Evolutionary conservation across 306 rosid genomes (phyloP).

Genomic region (Cercis canadensis): DNA sequence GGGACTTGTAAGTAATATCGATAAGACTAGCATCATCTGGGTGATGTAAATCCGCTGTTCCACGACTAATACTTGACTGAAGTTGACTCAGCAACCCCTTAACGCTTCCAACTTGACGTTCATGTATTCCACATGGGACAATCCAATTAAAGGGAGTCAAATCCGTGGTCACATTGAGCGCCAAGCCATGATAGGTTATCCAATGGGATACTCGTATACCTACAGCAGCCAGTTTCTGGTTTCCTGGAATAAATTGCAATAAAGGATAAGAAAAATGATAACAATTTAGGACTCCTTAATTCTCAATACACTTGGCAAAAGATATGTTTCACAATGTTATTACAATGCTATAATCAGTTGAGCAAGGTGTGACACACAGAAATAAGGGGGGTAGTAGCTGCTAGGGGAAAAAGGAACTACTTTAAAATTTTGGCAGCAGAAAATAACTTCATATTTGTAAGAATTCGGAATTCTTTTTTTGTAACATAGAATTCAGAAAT

Average conservation of each 20-base stretch:
- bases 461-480: too few relatives aligned
- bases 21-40: constrained; percentile 49
- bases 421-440: not conserved
- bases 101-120: constrained; percentile 69
- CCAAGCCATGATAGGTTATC: constrained; percentile 79
- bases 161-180: constrained; percentile 73
- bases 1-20: constrained; percentile 52
- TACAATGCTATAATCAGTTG: not conserved
- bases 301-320: constrained; percentile 3
- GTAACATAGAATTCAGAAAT: too few relatives aligned
- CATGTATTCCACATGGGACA: constrained; percentile 74
- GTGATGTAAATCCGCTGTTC: constrained; percentile 18
- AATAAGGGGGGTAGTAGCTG: not conserved
- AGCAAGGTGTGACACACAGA: not conserved
- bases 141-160: constrained; percentile 67
- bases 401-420: not conserved
- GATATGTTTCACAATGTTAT: not conserved
- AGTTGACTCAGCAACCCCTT: constrained; percentile 51
- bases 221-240: constrained; percentile 79
- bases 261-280: constrained; percentile 24
- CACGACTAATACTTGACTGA: constrained; percentile 25
- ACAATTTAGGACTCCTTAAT: not conserved
- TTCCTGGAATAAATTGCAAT: constrained; percentile 48
- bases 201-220: constrained; percentile 68
- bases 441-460: too few relatives aligned